Evolutionary conservation across 768 basidiomycete genomes (phyloP).

Genomic region (Agrocybe praecox): DNA sequence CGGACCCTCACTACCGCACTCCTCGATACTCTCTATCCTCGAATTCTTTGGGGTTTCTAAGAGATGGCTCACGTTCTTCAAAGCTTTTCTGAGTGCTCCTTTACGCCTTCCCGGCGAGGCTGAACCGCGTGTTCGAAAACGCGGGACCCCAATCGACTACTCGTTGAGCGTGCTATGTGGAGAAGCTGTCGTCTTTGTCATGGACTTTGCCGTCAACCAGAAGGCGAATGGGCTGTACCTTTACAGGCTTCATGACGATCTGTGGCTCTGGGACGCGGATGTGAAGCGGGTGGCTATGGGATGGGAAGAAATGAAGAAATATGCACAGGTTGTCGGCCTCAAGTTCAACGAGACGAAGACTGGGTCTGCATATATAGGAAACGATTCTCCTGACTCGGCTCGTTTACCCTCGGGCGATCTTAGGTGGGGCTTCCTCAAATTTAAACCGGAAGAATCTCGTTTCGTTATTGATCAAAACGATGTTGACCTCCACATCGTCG

Average conservation of each 20-base stretch:
- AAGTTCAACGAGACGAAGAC: constrained; percentile 45
- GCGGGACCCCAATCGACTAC: constrained; percentile 48
- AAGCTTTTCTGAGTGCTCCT: constrained; percentile 33
- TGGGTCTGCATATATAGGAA: constrained; percentile 38
- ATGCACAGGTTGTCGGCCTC: constrained; percentile 39
- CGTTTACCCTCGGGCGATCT: constrained; percentile 35
- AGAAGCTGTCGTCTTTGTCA: constrained; percentile 41
- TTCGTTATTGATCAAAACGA: constrained; percentile 39
- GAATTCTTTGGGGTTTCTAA: constrained; percentile 41
- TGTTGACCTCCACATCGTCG: constrained; percentile 36
- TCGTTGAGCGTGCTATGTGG: constrained; percentile 42
- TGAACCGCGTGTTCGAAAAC: constrained; percentile 32
- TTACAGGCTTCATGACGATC: constrained; percentile 48
- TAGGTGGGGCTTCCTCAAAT: constrained; percentile 41
- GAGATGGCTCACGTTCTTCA: constrained; percentile 37
- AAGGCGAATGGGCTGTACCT: constrained; percentile 41
- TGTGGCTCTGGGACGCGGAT: constrained; percentile 45
- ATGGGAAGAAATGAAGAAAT: constrained; percentile 46
- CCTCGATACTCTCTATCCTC: constrained; percentile 39
- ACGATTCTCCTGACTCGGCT: background rate
- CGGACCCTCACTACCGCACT: constrained; percentile 44
- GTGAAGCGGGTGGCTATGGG: constrained; percentile 32
- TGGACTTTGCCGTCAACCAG: constrained; percentile 53
- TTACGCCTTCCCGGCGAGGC: constrained; percentile 34
- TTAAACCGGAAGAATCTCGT: constrained; percentile 27